These are phyloP conservation scores for Erodium texanum DNA, from an alignment of 441 rosid species.

Conservation along the genomic window DNA sequence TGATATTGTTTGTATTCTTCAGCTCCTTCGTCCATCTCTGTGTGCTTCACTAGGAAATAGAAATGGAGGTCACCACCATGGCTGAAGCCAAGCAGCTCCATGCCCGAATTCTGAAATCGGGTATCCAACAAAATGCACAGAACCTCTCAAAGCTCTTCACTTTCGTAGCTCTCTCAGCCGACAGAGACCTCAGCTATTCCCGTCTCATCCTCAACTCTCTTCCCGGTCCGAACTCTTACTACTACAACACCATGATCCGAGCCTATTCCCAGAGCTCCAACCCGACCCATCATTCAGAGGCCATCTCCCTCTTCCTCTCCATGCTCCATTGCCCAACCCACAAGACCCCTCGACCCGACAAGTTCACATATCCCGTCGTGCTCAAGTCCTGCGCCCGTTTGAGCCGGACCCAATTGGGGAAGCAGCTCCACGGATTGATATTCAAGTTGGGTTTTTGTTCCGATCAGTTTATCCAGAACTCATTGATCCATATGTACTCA, in stretches of 20 bases:
- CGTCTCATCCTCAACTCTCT: constrained; percentile 18
- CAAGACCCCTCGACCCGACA: constrained; percentile 14
- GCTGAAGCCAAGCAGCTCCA: constrained; percentile 17
- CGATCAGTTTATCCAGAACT: constrained; percentile 13
- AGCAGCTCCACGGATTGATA: constrained; percentile 14
- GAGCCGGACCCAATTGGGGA: constrained; percentile 8
- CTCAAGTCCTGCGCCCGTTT: constrained; percentile 16
- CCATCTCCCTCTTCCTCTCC: constrained; percentile 16
- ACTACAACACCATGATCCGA: constrained; percentile 22
- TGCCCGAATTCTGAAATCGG: constrained; percentile 16
- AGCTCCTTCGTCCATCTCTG: no score
- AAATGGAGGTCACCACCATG: constrained; percentile 22
- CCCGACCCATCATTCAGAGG: constrained; percentile 8
- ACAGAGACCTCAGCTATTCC: constrained; percentile 16
- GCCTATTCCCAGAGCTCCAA: constrained; percentile 20
- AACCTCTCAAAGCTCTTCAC: no score
- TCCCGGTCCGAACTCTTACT: constrained; percentile 15
- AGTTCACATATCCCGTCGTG: constrained; percentile 18
- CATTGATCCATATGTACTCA: constrained; percentile 16
- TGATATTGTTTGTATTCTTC: no score
- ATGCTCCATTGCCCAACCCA: constrained; percentile 12
- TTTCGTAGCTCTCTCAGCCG: no score
- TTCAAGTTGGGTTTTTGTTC: constrained; percentile 12
- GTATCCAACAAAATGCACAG: neutral
- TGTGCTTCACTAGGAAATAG: no score